Evolutionary conservation across 2,329 filamentous ascomycete genomes (phyloP), one percentile per base, ranked within the genome.

Genomic region (Talaromyces sp.): DNA sequence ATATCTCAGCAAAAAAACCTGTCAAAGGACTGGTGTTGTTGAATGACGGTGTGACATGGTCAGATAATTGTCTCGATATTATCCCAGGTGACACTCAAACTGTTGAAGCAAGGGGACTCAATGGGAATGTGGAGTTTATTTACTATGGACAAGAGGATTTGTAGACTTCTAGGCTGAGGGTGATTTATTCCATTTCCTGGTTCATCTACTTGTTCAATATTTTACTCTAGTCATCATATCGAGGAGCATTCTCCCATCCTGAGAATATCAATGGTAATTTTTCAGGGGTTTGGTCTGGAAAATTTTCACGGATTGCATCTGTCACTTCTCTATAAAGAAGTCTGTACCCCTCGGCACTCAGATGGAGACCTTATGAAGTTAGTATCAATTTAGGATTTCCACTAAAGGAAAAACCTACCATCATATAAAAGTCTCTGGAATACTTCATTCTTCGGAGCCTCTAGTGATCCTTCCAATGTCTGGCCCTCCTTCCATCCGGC

Each of bases 401-500:
- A 10, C 4, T n/a, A 52, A 52, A 52, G 13, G 14, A 4, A 29
- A 29, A 52, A n/a, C 8, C 14, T 29, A 52, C 49, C 49, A 19
- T 52, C 49, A 21, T 52, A 52, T 52, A 52, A 17, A 52, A 52
- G 49, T 27, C 49, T 52, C 26, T 29, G 11, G 31, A 52, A 13
- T 4, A 29, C 26, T 29, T 52, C 24, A 29, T 52, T 52, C 27
- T n/a, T 52, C 26, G 29, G 49, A 29, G 6, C 24, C 49, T 52
- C 49, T 29, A 52, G 49, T 52, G 84, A 78, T 73, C 93, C 82
- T 11, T 78, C 73, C 27, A 87, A 68, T 4, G 78, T 73, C 35
- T 80, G 75, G 4, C 78, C 81, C 65, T 76, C 75, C 13, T 78
- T 71, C 76, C 83, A 86, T 1, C 81, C 81, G 2, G 80, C 78